Conservation (phyloP, 352 stramenopile species). For the Phytophthora brassicae region DNA sequence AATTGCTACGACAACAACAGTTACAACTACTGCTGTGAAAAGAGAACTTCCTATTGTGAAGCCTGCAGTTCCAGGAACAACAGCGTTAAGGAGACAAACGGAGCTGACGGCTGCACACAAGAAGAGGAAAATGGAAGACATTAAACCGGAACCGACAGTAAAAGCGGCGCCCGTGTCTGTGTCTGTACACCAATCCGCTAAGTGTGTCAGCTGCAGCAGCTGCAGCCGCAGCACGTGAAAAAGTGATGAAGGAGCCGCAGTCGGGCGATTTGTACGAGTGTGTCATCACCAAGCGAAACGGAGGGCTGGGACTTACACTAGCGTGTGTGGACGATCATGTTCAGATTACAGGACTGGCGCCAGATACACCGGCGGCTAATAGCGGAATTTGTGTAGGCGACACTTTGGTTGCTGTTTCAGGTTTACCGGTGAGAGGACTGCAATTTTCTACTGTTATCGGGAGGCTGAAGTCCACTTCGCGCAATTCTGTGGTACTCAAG, state of each 20-base stretch:
- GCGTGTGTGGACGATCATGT: conserved; percentile 84
- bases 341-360: conserved; percentile 76
- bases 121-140: conserved; percentile 62
- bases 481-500: conserved; percentile 81
- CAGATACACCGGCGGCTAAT: conserved; percentile 69
- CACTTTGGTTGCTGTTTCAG: conserved; percentile 73
- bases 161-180: conserved; percentile 18
- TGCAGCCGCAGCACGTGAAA: conserved; percentile 53
- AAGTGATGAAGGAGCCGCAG: conserved; percentile 84
- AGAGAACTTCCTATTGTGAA: conserved; percentile 31
- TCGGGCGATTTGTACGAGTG: conserved; percentile 84
- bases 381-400: conserved; percentile 81
- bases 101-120: conserved; percentile 27
- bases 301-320: conserved; percentile 69
- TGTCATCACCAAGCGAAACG: conserved; percentile 82
- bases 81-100: conserved; percentile 26
- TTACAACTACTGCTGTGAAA: conserved; percentile 35
- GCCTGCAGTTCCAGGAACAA: conserved; percentile 15
- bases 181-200: conserved; percentile 23
- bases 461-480: conserved; percentile 73
- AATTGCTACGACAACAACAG: conserved; percentile 18
- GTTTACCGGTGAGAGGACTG: conserved; percentile 67
- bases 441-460: conserved; percentile 85
- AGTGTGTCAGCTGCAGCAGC: conserved; percentile 28
- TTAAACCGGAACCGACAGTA: conserved; percentile 32